phyloP scores from a whole-genome alignment of 73 alveolate species.

The Effrenium voratum region DNA sequence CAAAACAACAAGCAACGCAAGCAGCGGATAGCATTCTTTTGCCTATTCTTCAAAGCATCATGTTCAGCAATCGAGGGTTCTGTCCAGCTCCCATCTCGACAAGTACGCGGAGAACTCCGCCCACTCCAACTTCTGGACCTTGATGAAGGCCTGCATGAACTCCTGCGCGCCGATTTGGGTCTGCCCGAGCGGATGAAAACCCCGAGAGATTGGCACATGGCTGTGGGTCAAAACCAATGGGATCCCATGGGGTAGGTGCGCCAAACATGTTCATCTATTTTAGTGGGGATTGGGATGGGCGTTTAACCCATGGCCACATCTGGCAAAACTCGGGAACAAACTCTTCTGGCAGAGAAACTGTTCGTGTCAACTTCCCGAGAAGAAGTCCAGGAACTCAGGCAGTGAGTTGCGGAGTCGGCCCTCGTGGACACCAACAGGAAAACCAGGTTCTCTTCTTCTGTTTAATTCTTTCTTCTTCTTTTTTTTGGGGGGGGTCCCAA shows the following conservation, averaged over 20 bases:
- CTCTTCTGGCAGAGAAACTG: too few species aligned
- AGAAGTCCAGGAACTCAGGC: too few species aligned
- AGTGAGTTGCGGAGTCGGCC: too few species aligned
- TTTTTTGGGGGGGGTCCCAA: too few species aligned
- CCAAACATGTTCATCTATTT: not conserved
- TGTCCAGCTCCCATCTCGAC: conserved; percentile 50
- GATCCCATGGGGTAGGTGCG: not conserved
- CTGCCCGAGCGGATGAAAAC: too few species aligned
- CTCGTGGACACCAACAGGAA: too few species aligned
- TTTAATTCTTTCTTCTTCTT: too few species aligned
- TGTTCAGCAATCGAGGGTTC: conserved; percentile 58
- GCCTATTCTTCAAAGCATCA: not conserved
- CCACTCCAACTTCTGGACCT: conserved; percentile 91
- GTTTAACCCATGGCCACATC: not conserved
- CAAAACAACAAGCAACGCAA: not conserved
- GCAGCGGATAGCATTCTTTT: not conserved
- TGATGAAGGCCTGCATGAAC: conserved; percentile 61
- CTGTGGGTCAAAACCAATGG: not conserved
- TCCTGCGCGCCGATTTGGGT: too few species aligned
- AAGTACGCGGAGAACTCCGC: conserved; percentile 29
- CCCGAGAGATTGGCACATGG: not conserved
- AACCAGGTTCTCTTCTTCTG: too few species aligned
- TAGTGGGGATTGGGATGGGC: not conserved
- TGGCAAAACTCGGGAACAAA: not conserved
- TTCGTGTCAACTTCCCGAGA: too few species aligned